Conservation (phyloP, 371 early-diverging fungal species). For the Syncephalastrum sp. region DNA sequence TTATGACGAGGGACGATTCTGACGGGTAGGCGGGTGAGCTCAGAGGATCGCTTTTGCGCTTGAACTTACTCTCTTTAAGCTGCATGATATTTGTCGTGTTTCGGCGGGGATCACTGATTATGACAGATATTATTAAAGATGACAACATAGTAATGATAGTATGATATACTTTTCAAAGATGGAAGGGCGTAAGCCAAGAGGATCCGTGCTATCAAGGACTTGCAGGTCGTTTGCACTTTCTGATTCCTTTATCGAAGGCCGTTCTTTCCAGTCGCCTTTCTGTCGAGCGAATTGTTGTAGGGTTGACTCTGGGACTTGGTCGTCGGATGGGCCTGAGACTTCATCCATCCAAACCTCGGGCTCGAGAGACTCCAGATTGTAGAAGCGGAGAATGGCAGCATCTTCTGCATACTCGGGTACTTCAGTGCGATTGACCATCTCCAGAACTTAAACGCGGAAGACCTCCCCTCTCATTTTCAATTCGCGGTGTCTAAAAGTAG, state of each 20-base stretch:
- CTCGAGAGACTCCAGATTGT: slow-evolving; percentile 45
- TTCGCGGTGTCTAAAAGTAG: too few relatives aligned
- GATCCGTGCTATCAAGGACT: slow-evolving; percentile 42
- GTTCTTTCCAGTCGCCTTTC: too few relatives aligned
- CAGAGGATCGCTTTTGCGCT: background rate
- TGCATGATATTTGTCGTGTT: slow-evolving; percentile 33
- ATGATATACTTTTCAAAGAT: slow-evolving; percentile 44
- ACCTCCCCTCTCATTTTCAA: too few relatives aligned
- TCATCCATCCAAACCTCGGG: slow-evolving; percentile 48
- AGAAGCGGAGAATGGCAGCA: slow-evolving; percentile 46
- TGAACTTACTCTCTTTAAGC: slow-evolving; percentile 45
- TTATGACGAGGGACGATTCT: slow-evolving; percentile 46
- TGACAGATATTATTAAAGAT: too few relatives aligned
- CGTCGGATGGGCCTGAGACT: slow-evolving; percentile 16
- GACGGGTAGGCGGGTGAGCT: background rate
- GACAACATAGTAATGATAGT: background rate
- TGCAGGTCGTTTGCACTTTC: slow-evolving; percentile 38
- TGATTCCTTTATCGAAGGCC: slow-evolving; percentile 1
- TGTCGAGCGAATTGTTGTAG: slow-evolving; percentile 40
- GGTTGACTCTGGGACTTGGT: slow-evolving; percentile 29
- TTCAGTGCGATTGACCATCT: slow-evolving; percentile 17
- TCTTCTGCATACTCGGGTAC: slow-evolving; percentile 53
- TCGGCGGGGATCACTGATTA: slow-evolving; percentile 27
- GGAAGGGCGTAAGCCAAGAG: slow-evolving; percentile 40
- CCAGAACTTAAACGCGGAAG: too few relatives aligned